Evolutionary conservation across 352 stramenopile genomes (phyloP), one percentile per base, ranked within the genome.

Genomic region (Elongisporangium anandrum): DNA sequence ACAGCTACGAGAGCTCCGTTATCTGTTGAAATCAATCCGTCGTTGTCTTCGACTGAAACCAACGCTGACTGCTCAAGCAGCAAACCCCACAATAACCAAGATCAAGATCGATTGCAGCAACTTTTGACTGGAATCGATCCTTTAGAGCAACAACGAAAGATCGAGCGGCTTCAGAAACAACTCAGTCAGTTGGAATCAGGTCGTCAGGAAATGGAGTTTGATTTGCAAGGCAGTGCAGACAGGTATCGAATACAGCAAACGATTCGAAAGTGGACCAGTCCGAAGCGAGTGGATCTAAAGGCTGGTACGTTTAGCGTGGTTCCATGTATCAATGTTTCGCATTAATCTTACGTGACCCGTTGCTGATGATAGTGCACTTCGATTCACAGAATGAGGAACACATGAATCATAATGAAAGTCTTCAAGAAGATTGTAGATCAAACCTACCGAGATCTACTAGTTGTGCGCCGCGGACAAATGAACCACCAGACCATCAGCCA

Each of bases 101-200:
- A 60, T 16, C 23, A 68, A 62, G 45, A 62, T 76, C 12, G 64
- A 71, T 39, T 74, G 47, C 47, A 61, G 56, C 13, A 57, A 19
- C 39, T 68, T 7, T 41, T 68, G 16, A 57, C 56, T 17, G 23
- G 45, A n/a, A 50, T 68, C 57, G 54, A 68, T 45, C 64, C 56
- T 13, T 21, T 50, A 13, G 63, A 74, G 34, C 73, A 83, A 38
- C 66, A 75, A 59, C 66, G 64, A 21, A 72, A 66, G 16, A 61
- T 83, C n/a, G 71, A 72, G 23, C 65, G 49, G 39, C 60, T 78
- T 13, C 63, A 78, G 56, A 58, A 22, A 19, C 68, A 83, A 20
- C 61, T 83, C 2, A 48, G 63, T 19, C 70, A 73, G 39, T 59
- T 66, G 21, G 63, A 65, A 19, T 59, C 63, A 38, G 65, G 54